phyloP scores from a whole-genome alignment of 768 basidiomycete species.

The Holtermannia corniformis region DNA sequence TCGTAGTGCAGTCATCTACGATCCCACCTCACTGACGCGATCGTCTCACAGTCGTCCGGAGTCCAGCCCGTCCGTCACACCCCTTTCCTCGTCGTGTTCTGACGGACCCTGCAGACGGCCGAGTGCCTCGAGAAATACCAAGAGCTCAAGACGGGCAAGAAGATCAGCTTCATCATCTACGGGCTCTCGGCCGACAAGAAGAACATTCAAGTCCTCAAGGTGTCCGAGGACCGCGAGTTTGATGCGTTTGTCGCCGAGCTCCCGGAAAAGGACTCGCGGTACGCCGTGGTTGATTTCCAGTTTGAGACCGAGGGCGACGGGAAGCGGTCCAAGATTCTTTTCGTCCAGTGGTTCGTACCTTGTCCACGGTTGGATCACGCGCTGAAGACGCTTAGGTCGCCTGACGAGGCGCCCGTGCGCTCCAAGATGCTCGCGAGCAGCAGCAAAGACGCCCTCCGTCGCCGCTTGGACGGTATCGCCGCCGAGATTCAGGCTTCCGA shows the following conservation, averaged over 20 bases:
- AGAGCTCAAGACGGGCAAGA: slow-evolving; percentile 65
- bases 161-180: slow-evolving; percentile 76
- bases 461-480: slow-evolving; percentile 62
- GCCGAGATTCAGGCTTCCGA: slow-evolving; percentile 83
- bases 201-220: slow-evolving; percentile 64
- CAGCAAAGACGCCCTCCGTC: slow-evolving; percentile 70
- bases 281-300: slow-evolving; percentile 88
- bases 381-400: slow-evolving; percentile 55
- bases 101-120: slow-evolving; percentile 48
- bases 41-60: slow-evolving; percentile 33
- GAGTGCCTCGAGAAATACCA: slow-evolving; percentile 57
- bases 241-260: slow-evolving; percentile 65
- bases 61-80: slow-evolving; percentile 34
- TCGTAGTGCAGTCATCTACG: too few relatives aligned
- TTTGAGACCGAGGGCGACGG: slow-evolving; percentile 63
- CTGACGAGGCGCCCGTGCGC: slow-evolving; percentile 74
- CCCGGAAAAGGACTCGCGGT: slow-evolving; percentile 66
- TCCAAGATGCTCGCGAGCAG: slow-evolving; percentile 89
- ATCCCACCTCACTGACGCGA: background rate
- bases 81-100: background rate
- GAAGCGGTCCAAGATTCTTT: slow-evolving; percentile 75
- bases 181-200: slow-evolving; percentile 48
- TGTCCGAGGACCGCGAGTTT: slow-evolving; percentile 50
- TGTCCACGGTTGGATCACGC: background rate
- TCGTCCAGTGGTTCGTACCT: slow-evolving; percentile 68